These are phyloP conservation scores for Orbilia brochopaga DNA, from an alignment of 2,329 filamentous ascomycete species.

Conservation along the genomic window DNA sequence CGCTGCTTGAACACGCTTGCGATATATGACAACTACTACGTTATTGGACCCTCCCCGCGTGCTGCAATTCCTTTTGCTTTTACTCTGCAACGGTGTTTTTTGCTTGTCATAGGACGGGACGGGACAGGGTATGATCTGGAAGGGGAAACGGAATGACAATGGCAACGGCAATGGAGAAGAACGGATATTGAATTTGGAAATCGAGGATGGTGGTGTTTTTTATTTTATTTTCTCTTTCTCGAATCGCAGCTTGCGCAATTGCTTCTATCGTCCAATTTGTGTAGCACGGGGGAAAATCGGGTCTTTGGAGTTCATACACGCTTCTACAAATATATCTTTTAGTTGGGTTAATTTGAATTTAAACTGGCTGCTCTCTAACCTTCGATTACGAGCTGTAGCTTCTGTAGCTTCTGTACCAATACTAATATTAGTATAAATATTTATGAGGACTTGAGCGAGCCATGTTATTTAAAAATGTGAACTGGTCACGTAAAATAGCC, in stretches of 20 bases:
- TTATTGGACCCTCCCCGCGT: slow-evolving; percentile 7
- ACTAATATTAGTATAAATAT: too few species aligned
- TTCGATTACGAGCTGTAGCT: too few species aligned
- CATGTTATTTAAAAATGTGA: too few species aligned
- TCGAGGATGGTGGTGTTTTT: slow-evolving; percentile 27
- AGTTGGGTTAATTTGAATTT: not conserved
- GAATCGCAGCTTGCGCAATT: slow-evolving; percentile 21
- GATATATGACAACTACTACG: slow-evolving; percentile 1
- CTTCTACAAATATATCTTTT: slow-evolving; percentile 28
- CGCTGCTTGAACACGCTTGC: not conserved
- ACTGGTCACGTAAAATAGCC: too few species aligned
- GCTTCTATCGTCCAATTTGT: slow-evolving; percentile 37
- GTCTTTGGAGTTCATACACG: slow-evolving; percentile 32
- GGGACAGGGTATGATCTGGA: not conserved
- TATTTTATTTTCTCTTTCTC: slow-evolving; percentile 45
- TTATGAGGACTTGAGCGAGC: too few species aligned
- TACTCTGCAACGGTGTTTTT: slow-evolving; percentile 19
- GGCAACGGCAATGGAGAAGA: slow-evolving; percentile 27
- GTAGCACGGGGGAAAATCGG: slow-evolving; percentile 25
- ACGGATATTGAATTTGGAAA: slow-evolving; percentile 19
- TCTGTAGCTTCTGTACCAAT: too few species aligned
- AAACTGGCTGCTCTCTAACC: too few species aligned
- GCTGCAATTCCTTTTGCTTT: slow-evolving; percentile 27
- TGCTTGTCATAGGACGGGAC: not conserved
- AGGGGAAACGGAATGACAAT: not conserved